phyloP scores from a whole-genome alignment of 1,284 basidiomycete species.

The Anthracocystis walkeri region DNA sequence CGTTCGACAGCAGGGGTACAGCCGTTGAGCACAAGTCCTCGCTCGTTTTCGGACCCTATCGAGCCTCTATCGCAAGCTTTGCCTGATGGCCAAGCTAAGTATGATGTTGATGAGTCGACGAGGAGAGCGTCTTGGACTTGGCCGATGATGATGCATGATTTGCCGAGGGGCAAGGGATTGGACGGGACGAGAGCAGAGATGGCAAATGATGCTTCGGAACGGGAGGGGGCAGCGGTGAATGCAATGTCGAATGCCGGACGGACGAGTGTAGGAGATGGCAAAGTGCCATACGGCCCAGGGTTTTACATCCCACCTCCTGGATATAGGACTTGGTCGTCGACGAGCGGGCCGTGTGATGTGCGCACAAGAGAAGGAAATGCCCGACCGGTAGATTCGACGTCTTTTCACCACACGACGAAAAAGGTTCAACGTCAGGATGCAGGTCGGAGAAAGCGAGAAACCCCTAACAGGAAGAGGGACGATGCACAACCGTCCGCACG shows the following conservation, averaged over 20 bases:
- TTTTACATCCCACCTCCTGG: constrained; percentile 44
- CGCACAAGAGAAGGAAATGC: too few relatives aligned
- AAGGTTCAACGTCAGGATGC: background rate
- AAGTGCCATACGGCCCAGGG: constrained; percentile 19
- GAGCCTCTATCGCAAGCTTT: background rate
- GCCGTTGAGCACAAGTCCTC: too few relatives aligned
- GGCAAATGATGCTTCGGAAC: too few relatives aligned
- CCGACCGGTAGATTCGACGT: background rate
- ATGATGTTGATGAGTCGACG: background rate
- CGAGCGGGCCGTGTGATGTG: background rate
- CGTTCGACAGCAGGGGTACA: background rate
- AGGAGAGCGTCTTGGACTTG: too few relatives aligned
- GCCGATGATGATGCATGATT: too few relatives aligned
- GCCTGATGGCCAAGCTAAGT: background rate
- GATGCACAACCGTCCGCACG: background rate
- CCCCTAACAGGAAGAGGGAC: background rate
- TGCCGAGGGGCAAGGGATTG: too few relatives aligned
- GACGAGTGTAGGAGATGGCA: background rate
- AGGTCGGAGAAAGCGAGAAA: background rate
- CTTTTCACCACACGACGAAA: background rate
- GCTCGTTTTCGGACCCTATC: constrained; percentile 1
- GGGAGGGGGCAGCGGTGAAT: too few relatives aligned
- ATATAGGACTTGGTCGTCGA: constrained; percentile 8
- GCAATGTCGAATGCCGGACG: too few relatives aligned
- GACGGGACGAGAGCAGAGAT: too few relatives aligned